Evolutionary conservation across 352 stramenopile genomes (phyloP).

Genomic region (Phytopythium aichiense): DNA sequence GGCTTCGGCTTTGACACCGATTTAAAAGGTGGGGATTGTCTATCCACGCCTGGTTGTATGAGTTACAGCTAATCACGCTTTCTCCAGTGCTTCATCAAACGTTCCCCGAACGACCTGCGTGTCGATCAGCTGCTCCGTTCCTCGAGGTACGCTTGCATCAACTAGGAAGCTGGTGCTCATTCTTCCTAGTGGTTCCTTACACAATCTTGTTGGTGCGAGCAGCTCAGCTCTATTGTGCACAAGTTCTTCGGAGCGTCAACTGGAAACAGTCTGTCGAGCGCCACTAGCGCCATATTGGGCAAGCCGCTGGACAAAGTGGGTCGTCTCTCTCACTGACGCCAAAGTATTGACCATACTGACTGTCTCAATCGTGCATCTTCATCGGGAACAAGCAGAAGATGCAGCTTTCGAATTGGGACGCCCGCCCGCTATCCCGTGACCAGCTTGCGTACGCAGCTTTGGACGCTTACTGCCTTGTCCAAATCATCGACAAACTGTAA

Average conservation of each 20-base stretch:
- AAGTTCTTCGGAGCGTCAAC: slow-evolving; percentile 27
- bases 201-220: neutral
- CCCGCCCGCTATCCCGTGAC: slow-evolving; percentile 37
- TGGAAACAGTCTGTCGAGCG: slow-evolving; percentile 59
- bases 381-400: slow-evolving; percentile 29
- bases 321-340: neutral
- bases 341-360: neutral
- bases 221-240: slow-evolving; percentile 36
- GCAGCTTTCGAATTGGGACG: slow-evolving; percentile 71
- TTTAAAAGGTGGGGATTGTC: slow-evolving; percentile 38
- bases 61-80: neutral
- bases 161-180: neutral
- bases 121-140: slow-evolving; percentile 37
- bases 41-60: neutral
- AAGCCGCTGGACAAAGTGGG: slow-evolving; percentile 62
- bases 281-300: slow-evolving; percentile 34
- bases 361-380: neutral
- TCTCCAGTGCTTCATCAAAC: slow-evolving; percentile 59
- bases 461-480: slow-evolving; percentile 55
- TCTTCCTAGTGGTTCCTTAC: neutral
- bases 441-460: slow-evolving; percentile 62
- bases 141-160: slow-evolving; percentile 29
- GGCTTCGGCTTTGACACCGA: slow-evolving; percentile 73
- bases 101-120: slow-evolving; percentile 44
- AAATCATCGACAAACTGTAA: slow-evolving; percentile 51